phyloP scores from a whole-genome alignment of 2,329 filamentous ascomycete genomes.

The Karstenula rhodostoma region DNA sequence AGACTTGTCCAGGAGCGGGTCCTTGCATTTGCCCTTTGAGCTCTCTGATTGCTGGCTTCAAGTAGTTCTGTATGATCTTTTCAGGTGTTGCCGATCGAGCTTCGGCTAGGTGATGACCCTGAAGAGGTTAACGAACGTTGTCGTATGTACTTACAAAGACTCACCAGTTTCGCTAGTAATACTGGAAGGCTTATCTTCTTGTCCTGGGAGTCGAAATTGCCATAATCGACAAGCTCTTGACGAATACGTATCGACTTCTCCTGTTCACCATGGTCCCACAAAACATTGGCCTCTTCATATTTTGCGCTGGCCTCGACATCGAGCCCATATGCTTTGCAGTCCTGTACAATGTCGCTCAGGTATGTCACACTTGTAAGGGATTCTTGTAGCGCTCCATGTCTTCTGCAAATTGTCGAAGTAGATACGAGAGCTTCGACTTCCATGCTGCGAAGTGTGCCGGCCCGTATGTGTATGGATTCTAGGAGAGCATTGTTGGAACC shows the following conservation, averaged over 20 bases:
- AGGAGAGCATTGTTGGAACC: slow-evolving; percentile 73
- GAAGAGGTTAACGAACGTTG: slow-evolving; percentile 21
- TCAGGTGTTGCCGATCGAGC: slow-evolving; percentile 91
- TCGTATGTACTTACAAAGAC: neutral
- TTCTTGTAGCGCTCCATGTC: slow-evolving; percentile 83
- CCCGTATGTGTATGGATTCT: slow-evolving; percentile 66
- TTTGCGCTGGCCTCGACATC: slow-evolving; percentile 79
- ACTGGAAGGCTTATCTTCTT: slow-evolving; percentile 61
- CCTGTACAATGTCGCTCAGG: slow-evolving; percentile 77
- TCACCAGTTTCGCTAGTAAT: slow-evolving; percentile 80
- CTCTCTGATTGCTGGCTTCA: slow-evolving; percentile 83
- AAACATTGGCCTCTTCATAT: slow-evolving; percentile 84
- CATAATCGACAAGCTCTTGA: slow-evolving; percentile 65
- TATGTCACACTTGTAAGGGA: slow-evolving; percentile 85
- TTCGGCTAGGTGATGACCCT: slow-evolving; percentile 86
- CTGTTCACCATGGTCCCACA: slow-evolving; percentile 95
- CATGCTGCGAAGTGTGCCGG: slow-evolving; percentile 70
- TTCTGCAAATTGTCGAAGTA: slow-evolving; percentile 77
- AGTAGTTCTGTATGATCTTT: slow-evolving; percentile 84
- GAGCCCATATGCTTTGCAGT: slow-evolving; percentile 75
- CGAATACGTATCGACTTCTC: slow-evolving; percentile 88
- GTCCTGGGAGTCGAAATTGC: slow-evolving; percentile 41
- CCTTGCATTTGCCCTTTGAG: slow-evolving; percentile 73
- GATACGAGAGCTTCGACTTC: slow-evolving; percentile 81
- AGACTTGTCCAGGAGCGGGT: slow-evolving; percentile 83